A percentile compares a stretch with the other conserved stretches of the same genome.
Conservation (phyloP, 2,329 filamentous ascomycete genomes). For the Pseudodiploospora longispora region DNA sequence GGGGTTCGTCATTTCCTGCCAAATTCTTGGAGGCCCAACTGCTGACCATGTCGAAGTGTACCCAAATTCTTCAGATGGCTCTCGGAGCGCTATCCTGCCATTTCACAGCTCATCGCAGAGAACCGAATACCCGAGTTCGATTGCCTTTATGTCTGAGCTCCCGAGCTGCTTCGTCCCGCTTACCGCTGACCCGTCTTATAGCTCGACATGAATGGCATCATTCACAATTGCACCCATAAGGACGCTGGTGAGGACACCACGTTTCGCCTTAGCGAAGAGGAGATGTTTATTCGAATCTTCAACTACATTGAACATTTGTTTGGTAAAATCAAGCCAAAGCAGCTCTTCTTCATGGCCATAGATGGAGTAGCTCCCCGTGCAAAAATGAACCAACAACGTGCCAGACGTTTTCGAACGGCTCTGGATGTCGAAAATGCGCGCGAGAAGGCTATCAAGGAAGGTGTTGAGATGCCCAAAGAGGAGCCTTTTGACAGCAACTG, state of each 20-base stretch:
- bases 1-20: constrained; percentile 17
- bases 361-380: constrained; percentile 95
- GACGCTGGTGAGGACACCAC: constrained; percentile 80
- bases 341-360: constrained; percentile 99
- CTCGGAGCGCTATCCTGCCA: constrained; percentile 96
- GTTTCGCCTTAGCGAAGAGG: constrained; percentile 89
- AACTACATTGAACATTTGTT: constrained; percentile 99
- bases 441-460: constrained; percentile 85
- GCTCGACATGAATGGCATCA: constrained; percentile 98
- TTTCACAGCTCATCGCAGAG: constrained; percentile 96
- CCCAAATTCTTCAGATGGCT: constrained; percentile 98
- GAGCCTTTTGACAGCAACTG: constrained; percentile 98
- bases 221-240: constrained; percentile 98
- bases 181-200: constrained; percentile 24
- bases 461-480: constrained; percentile 88
- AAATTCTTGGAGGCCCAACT: constrained; percentile 7
- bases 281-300: constrained; percentile 99
- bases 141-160: constrained; percentile 67
- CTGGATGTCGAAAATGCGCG: constrained; percentile 82
- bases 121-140: constrained; percentile 99
- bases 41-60: constrained; percentile 35
- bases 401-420: constrained; percentile 88
- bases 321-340: constrained; percentile 96
- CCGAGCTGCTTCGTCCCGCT: constrained; percentile 9
- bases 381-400: constrained; percentile 99